Conservation (phyloP, 495 filamentous ascomycete genomes). For the Aspergillus homomorphus region DNA sequence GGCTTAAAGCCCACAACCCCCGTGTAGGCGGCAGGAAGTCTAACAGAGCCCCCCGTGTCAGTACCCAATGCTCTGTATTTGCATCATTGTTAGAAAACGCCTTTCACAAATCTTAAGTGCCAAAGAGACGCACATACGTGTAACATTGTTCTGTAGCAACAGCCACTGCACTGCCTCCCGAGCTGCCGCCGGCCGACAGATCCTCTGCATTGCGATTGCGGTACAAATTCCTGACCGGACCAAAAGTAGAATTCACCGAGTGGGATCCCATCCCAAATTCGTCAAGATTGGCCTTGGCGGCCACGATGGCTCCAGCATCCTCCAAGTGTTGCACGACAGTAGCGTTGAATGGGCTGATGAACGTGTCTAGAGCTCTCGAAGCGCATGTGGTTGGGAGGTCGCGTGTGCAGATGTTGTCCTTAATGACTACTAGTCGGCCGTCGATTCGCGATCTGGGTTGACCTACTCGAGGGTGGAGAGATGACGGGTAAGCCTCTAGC, state of each 20-base stretch:
- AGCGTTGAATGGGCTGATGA: constrained; percentile 76
- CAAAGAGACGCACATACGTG: constrained; percentile 41
- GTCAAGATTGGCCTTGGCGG: constrained; percentile 88
- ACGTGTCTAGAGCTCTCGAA: constrained; percentile 68
- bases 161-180: constrained; percentile 88
- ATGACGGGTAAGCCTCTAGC: constrained; percentile 1
- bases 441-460: constrained; percentile 36
- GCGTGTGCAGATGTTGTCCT: constrained; percentile 84
- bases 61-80: constrained; percentile 72
- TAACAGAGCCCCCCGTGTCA: constrained; percentile 90
- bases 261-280: constrained; percentile 99
- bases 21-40: constrained; percentile 88
- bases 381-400: constrained; percentile 74
- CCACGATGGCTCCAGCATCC: constrained; percentile 60
- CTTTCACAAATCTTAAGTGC: neutral
- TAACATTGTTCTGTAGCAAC: constrained; percentile 69
- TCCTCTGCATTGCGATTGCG: constrained; percentile 23
- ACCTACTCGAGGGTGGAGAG: constrained; percentile 17
- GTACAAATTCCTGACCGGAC: constrained; percentile 54
- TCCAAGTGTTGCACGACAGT: constrained; percentile 71
- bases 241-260: constrained; percentile 70
- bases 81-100: constrained; percentile 4
- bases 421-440: constrained; percentile 68
- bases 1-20: constrained; percentile 91
- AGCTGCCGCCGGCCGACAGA: constrained; percentile 83